Evolutionary conservation across 495 filamentous ascomycete species (phyloP), one percentile per base, ranked within the genome.

Genomic region (Beverwykella pulmonaria): DNA sequence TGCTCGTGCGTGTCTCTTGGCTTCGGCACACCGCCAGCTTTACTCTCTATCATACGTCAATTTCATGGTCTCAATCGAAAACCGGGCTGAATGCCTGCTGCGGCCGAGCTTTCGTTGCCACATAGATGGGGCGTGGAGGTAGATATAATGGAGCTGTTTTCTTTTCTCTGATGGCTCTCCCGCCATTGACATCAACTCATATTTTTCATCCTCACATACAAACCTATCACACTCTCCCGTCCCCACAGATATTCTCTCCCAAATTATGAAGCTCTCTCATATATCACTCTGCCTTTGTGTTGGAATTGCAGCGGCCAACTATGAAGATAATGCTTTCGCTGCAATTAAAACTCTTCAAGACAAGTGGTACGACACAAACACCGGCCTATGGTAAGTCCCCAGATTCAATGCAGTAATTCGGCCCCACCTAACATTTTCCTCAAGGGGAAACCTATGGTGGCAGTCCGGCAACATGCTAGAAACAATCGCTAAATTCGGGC

Each of bases 301-400:
- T 17, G 29, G 26, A 1, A 29, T 14, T 20, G 52, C 34, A 10
- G 20, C 48, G n/a, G 58, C 68, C 8, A 32, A 61, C 47, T 71
- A 71, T 44, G 55, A 61, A 15, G 59, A 50, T 17, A 53, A 71
- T 59, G 58, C 68, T 19, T 36, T 50, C 10, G 41, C 27, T 17
- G 68, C 68, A 17, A 63, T 71, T 25, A 67, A 67, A 36, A 53
- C 44, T 20, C 41, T 71, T 1, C 59, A 71, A 26, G 29, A 67
- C 48, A 64, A 66, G 32, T 75, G 69, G 66, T 75, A 73, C 34
- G 61, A 71, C 47, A 44, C 63, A 14, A 63, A 53, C 15, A 72
- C 71, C 23, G 73, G 73, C 30, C 58, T 65, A 15, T 75, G 71
- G 73, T 61, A 69, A 22, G 65, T 34, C 32, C 3, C 27, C 32